Base-by-base conservation (phyloP, 2,329 filamentous ascomycete species). In the Lomentospora prolificans region DNA sequence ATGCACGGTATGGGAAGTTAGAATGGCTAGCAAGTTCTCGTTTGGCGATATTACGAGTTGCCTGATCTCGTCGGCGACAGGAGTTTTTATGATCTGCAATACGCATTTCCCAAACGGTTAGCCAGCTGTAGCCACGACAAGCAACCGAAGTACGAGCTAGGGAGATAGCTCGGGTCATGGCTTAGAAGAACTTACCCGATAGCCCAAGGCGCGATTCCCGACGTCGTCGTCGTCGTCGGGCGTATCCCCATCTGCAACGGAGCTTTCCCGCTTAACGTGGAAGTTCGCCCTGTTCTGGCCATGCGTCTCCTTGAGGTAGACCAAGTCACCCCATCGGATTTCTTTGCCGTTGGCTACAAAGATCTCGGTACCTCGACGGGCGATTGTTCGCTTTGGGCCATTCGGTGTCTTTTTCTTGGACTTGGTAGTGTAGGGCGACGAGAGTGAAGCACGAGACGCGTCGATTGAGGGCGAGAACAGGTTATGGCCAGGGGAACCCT, bases 301-400 rank as follows among this genome's bases (percentile, higher is more conserved):
- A 17, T 65, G 62, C 55, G 71, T 72, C 59, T 84, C 87, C 73
- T 95, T 95, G 64, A 97, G 69, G 58, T 85, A 82, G 53, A 84
- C 82, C 56, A 99, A 72, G 70, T 96, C 89, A 8, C 88, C 86
- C 90, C 94, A 99, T 68, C 91, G 81, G 59, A 99, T 87, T 69
- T 97, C 89, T 63, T 87, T 91, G 51, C 91, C 91, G 41, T 87
- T 85, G 19, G 90, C 91, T 10, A 90, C 84, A 66, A 97, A 97
- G 8, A 97, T 75, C 65, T 99, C 91, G 1, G 88, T 90, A 14
- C 88, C 90, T 58, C 92, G 79, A 52, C 81, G 83, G 8, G 90
- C 91, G 63, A 97, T 85, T 0, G 84, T 90, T 60, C 82, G 71
- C 57, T 77, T 74, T 8, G 82, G 80, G 17, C 81, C 80, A 1